These are phyloP conservation scores for Cystobasidium onofrii DNA, from an alignment of 768 basidiomycete species.

Conservation along the genomic window DNA sequence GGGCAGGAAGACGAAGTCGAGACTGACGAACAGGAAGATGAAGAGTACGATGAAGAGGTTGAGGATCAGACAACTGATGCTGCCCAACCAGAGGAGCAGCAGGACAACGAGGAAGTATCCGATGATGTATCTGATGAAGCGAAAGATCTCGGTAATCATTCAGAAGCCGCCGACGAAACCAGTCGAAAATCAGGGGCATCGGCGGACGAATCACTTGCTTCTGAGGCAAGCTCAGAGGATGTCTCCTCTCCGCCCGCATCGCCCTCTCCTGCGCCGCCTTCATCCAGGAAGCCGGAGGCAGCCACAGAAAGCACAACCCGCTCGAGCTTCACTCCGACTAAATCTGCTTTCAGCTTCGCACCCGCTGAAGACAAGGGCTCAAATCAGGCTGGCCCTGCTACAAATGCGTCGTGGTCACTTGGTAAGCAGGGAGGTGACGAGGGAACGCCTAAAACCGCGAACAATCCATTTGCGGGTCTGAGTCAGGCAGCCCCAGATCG, in stretches of 20 bases:
- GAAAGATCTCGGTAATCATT: neutral
- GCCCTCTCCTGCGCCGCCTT: neutral
- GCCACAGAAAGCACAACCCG: neutral
- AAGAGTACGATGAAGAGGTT: slow-evolving; percentile 4
- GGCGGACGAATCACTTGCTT: neutral
- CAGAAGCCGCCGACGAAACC: neutral
- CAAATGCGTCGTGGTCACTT: neutral
- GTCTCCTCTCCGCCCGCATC: neutral
- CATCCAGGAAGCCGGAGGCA: neutral
- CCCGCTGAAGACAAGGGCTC: neutral
- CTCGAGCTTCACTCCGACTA: neutral
- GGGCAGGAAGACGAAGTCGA: neutral
- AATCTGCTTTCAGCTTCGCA: slow-evolving; percentile 5
- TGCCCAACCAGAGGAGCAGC: neutral
- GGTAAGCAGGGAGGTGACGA: neutral
- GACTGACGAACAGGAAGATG: neutral
- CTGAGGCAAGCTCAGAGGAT: neutral
- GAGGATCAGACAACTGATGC: neutral
- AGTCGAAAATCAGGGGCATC: neutral
- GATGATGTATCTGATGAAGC: neutral
- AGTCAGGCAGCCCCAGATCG: neutral
- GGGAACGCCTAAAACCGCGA: neutral
- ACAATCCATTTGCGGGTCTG: neutral
- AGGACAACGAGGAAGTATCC: neutral
- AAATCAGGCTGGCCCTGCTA: neutral